Base-by-base conservation (phyloP, 2,329 filamentous ascomycete species). In the Xylariaceae sp. region DNA sequence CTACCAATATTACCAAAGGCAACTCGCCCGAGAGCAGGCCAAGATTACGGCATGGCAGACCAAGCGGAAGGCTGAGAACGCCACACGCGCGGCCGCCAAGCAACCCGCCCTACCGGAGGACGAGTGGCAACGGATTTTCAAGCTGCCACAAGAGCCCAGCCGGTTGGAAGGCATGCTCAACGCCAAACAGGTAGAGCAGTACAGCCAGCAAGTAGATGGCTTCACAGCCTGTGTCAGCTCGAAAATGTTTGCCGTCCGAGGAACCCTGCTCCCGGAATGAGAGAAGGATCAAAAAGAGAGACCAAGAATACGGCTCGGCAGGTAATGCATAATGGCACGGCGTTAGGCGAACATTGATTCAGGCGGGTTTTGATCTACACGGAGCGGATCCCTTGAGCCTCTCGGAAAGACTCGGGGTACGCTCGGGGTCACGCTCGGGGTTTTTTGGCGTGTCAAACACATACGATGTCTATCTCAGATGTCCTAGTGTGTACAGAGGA, bases 41-140 rank as follows among this genome's bases (percentile, higher is more conserved):
- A 98, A 97, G 81, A 96, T 98, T 61, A 84, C 88, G 44, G 86
- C 90, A 55, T 98, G 93, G 93, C 92, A 97, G 73, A 74, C 85
- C 51, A 97, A 98, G 83, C 86, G 93, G 65, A 95, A 95, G 76
- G 85, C 88, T 14, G 93, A 98, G 79, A 98, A 98, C 65, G 85
- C 86, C 22, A 85, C 85, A 49, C 82, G 93, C 47, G 77, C 80
- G 46, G 82, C 89, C 29, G 86, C 92, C 57, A 97, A 97, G 79
- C 90, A 97, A 72, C 69, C 85, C 33, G 83, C 82, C 29, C 80
- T 97, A 40, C 90, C 93, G 29, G 93, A 98, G 74, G 92, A 97
- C 63, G 93, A 98, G 76, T 98, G 91, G 91, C 88, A 95, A 73
- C 85, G 88, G 66, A 78, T 97, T 60, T 98, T 97, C 81, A 98